phyloP scores from a whole-genome alignment of 768 basidiomycete species.

The Ramaria sp. region DNA sequence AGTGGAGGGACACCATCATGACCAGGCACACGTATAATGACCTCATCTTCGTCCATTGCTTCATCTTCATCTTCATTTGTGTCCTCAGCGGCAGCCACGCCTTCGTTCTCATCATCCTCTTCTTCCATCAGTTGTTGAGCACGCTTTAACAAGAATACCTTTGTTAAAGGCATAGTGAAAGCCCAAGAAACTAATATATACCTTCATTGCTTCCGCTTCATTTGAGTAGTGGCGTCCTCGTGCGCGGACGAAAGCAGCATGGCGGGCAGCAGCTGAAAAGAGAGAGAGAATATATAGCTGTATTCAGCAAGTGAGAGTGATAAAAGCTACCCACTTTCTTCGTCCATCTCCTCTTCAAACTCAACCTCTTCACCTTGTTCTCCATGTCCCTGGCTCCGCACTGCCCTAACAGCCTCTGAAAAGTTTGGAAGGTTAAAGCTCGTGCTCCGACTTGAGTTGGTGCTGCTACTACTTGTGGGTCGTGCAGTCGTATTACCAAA shows the following conservation, averaged over 20 bases:
- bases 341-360: conserved; percentile 76
- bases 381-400: conserved; percentile 30
- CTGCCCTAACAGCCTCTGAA: conserved; percentile 46
- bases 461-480: conserved; percentile 12
- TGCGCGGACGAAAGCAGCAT: conserved; percentile 70
- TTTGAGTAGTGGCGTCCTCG: conserved; percentile 83
- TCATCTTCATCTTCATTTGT: neutral
- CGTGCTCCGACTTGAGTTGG: conserved; percentile 67
- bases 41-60: neutral
- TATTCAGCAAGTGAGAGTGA: too few species aligned
- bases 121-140: conserved; percentile 53
- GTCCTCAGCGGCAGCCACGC: neutral
- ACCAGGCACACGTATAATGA: conserved; percentile 2
- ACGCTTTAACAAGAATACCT: conserved; percentile 34
- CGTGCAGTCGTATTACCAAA: conserved; percentile 33
- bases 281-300: neutral
- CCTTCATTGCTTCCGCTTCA: conserved; percentile 91
- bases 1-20: conserved; percentile 1
- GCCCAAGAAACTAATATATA: conserved; percentile 16
- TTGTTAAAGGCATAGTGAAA: conserved; percentile 3
- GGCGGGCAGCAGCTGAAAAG: conserved; percentile 61
- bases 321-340: conserved; percentile 51
- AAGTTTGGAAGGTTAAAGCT: conserved; percentile 74
- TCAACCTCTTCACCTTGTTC: conserved; percentile 41
- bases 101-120: conserved; percentile 43